Conservation (phyloP, 1,284 basidiomycete genomes). For the Ceratobasidium sp. region DNA sequence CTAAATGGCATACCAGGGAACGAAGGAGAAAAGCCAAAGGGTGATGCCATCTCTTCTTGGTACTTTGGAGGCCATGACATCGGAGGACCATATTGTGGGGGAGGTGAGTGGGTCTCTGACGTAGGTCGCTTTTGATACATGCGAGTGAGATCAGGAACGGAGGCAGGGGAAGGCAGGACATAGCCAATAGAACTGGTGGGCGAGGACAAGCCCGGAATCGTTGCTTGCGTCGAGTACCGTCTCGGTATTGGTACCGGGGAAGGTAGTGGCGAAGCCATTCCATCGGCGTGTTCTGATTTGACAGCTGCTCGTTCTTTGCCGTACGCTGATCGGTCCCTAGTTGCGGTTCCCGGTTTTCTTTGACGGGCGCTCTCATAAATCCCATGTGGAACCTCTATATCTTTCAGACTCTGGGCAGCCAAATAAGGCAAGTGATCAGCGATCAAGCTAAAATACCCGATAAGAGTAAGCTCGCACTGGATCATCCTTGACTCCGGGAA, state of each 20-base stretch:
- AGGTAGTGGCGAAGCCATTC: conserved; percentile 33
- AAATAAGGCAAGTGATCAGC: conserved; percentile 40
- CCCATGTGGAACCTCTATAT: conserved; percentile 37
- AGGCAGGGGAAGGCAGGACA: conserved; percentile 34
- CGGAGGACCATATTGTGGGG: conserved; percentile 34
- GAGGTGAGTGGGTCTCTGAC: conserved; percentile 39
- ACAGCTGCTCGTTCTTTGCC: conserved; percentile 34
- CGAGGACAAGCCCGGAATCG: conserved; percentile 29
- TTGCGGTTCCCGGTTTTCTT: conserved; percentile 40
- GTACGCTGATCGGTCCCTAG: conserved; percentile 39
- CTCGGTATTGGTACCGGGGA: conserved; percentile 38
- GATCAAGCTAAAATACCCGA: conserved; percentile 16
- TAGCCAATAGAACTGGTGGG: conserved; percentile 36
- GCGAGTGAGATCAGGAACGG: conserved; percentile 40
- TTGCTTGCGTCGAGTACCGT: conserved; percentile 39
- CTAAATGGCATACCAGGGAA: conserved; percentile 25
- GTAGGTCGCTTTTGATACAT: conserved; percentile 40
- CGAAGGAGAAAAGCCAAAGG: conserved; percentile 32
- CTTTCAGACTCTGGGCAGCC: conserved; percentile 23
- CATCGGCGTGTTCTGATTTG: conserved; percentile 39
- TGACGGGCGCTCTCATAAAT: conserved; percentile 40
- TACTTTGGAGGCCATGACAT: conserved; percentile 40
- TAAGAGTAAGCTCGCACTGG: conserved; percentile 33
- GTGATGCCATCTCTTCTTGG: conserved; percentile 32
- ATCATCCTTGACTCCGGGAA: conserved; percentile 39